phyloP scores from a whole-genome alignment of 2,329 filamentous ascomycete species.

The Pezicula carpinea region DNA sequence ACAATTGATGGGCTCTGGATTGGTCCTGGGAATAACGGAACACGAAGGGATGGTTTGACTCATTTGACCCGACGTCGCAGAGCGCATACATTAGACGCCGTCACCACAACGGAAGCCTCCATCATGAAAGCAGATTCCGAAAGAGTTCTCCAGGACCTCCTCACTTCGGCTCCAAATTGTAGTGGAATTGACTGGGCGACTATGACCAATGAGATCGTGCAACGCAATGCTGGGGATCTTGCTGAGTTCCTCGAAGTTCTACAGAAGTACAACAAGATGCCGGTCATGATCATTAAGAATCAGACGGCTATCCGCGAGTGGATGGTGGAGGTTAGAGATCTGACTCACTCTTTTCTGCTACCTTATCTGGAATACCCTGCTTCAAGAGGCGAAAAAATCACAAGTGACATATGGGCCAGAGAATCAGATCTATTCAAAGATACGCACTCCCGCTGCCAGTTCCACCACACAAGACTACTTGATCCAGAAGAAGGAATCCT shows the following conservation, averaged over 20 bases:
- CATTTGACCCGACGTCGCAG: constrained; percentile 34
- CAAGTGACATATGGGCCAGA: constrained; percentile 26
- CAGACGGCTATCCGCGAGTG: constrained; percentile 24
- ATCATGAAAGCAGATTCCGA: constrained; percentile 31
- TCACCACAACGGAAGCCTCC: constrained; percentile 28
- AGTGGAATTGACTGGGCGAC: constrained; percentile 40
- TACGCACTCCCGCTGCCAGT: constrained; percentile 37
- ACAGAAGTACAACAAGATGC: constrained; percentile 12
- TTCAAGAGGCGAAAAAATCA: constrained; percentile 2
- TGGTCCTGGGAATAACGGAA: constrained; percentile 17
- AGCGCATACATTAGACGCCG: constrained; percentile 31
- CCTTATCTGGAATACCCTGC: constrained; percentile 42
- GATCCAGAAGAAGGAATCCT: constrained; percentile 21
- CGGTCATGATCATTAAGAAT: constrained; percentile 14
- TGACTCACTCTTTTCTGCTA: constrained; percentile 39
- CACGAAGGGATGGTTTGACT: constrained; percentile 27
- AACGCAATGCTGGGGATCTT: constrained; percentile 31
- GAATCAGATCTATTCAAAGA: constrained; percentile 30
- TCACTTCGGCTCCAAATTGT: constrained; percentile 25
- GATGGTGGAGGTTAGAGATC: constrained; percentile 29
- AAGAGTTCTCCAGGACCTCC: constrained; percentile 22
- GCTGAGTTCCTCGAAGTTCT: constrained; percentile 29
- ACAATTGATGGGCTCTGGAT: constrained; percentile 37
- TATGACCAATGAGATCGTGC: constrained; percentile 38
- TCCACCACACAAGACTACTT: constrained; percentile 35